Evolutionary conservation across 2,329 filamentous ascomycete species (phyloP).

Genomic region (Emergomyces africanus): DNA sequence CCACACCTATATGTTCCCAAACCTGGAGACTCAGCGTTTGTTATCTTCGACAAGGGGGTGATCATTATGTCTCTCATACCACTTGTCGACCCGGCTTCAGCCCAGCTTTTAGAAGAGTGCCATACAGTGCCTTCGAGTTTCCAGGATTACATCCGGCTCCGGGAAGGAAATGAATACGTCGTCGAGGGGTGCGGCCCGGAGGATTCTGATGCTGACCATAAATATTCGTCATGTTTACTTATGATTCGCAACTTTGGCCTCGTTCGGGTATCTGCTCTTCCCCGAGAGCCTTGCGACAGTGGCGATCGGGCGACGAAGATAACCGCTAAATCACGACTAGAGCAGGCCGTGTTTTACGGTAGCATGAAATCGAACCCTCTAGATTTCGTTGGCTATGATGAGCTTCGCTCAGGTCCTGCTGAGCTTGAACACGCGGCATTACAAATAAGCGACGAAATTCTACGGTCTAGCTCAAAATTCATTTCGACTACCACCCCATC

Average conservation of each 20-base stretch:
- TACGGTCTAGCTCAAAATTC: constrained; percentile 62
- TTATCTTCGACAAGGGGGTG: constrained; percentile 66
- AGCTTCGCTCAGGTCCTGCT: constrained; percentile 51
- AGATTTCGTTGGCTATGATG: constrained; percentile 59
- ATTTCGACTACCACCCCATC: constrained; percentile 62
- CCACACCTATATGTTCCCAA: constrained; percentile 66
- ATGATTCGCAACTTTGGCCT: constrained; percentile 47
- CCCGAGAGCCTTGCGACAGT: constrained; percentile 35
- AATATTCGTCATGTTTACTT: constrained; percentile 34
- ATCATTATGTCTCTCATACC: constrained; percentile 62
- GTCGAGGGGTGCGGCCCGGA: constrained; percentile 41
- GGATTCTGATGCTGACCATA: constrained; percentile 24
- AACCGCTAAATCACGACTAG: constrained; percentile 76
- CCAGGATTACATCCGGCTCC: constrained; percentile 77
- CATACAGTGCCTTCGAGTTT: constrained; percentile 52
- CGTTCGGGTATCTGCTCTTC: constrained; percentile 39
- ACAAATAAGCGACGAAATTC: constrained; percentile 65
- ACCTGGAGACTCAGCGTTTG: constrained; percentile 66
- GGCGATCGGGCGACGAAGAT: constrained; percentile 37
- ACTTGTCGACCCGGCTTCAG: constrained; percentile 57
- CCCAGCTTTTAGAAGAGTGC: constrained; percentile 58
- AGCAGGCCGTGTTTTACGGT: constrained; percentile 91
- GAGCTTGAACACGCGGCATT: constrained; percentile 69
- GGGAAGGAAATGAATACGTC: constrained; percentile 37
- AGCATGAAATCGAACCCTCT: constrained; percentile 71